Percentiles rank a stretch among this genome's conserved stretches.
Conservation (phyloP, 1,139 yeast genomes). For the Geotrichum citri-aurantii region DNA sequence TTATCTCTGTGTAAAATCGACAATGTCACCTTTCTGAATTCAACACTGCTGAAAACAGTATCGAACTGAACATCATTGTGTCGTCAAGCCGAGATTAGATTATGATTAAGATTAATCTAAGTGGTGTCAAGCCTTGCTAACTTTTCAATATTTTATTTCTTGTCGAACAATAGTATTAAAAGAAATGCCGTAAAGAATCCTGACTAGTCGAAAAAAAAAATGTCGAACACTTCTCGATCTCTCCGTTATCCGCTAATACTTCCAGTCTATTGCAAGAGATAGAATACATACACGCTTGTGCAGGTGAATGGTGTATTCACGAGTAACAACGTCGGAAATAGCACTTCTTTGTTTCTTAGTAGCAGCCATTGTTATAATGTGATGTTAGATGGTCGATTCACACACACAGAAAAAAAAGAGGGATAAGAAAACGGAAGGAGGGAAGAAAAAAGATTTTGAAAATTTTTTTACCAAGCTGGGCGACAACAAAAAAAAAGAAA, state of each 20-base stretch:
- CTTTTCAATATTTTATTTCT: background rate
- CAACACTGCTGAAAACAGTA: too few species aligned
- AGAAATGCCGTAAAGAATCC: background rate
- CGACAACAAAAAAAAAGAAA: background rate
- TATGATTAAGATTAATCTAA: background rate
- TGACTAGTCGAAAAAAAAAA: background rate
- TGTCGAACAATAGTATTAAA: background rate
- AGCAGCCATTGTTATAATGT: slow-evolving; percentile 33
- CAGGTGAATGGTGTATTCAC: slow-evolving; percentile 99
- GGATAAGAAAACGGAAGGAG: background rate
- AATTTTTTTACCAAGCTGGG: background rate
- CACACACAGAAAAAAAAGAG: background rate
- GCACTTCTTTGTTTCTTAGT: slow-evolving; percentile 59
- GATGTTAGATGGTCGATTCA: background rate
- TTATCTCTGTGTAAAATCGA: background rate
- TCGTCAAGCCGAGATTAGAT: background rate
- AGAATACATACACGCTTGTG: slow-evolving; percentile 91
- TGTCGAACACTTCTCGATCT: background rate
- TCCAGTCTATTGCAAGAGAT: background rate
- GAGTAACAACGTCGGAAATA: slow-evolving; percentile 98
- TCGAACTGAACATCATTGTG: background rate
- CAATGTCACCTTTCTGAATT: background rate
- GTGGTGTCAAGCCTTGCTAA: background rate
- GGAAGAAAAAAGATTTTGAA: background rate
- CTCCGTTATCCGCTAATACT: background rate